Evolutionary conservation across 1,284 basidiomycete genomes (phyloP), one percentile per base, ranked within the genome.

Genomic region (Paramarasmius palmivorus): DNA sequence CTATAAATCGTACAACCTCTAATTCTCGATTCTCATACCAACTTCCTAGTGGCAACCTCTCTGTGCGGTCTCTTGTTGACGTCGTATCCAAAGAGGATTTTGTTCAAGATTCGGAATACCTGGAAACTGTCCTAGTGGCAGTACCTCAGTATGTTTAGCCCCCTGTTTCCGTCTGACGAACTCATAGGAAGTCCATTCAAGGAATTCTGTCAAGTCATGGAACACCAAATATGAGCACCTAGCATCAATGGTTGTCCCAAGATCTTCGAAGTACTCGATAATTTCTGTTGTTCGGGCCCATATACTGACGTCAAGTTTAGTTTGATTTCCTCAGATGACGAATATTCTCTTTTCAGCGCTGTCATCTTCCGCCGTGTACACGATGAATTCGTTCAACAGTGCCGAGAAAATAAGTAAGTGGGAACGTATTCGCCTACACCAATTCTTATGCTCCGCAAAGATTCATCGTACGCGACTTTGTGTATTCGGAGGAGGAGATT

Each of bases 351-450:
- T 17, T 95, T 91, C 66, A 83, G 85, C 34, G 93, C 95, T 2
- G 93, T 96, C 23, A 78, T 98, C 25, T 99, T 99, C 81, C 88
- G 87, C 65, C 89, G 92, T 64, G 84, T 93, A 46, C 88, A 90
- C 64, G 96, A 99, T 61, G 92, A 98, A 54, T 98, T 96, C 68
- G 73, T 89, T 3, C 94, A 98, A 73, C 95, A 94, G 71, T 96
- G 93, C 66, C 79, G 97, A 59, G 97, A 99, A 70, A 88, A 93
- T 74, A 98, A 97, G 93, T 95, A 58, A 59, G 74, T 63, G 34
- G 23, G 26, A 25, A 42, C 25, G 39, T 4, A 37, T 40, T 49
- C 52, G 42, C 32, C 22, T 15, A 37, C 37, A 12, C 12, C 5
- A 15, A 37, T 35, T 6, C 46, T 25, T 47, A 37, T 52, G 53